These are phyloP conservation scores for Naganishia liquefaciens DNA, from an alignment of 1,284 basidiomycete species.

Conservation along the genomic window DNA sequence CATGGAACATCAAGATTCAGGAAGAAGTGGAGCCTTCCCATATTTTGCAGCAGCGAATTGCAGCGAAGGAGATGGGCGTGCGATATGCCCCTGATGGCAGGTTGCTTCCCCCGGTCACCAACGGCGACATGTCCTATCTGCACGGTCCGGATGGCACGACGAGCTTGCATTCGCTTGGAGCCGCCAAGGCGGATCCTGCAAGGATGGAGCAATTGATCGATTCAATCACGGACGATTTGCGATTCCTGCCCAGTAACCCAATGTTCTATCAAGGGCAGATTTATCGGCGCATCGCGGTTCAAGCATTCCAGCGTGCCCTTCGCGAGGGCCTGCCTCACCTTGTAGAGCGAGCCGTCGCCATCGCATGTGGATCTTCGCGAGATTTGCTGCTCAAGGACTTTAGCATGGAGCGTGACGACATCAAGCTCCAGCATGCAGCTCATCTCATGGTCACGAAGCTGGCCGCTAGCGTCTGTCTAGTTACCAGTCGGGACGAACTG, in stretches of 20 bases:
- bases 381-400: constrained; percentile 97
- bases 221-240: constrained; percentile 75
- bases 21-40: constrained; percentile 81
- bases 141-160: constrained; percentile 16
- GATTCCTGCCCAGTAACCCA: constrained; percentile 66
- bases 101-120: constrained; percentile 39
- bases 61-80: constrained; percentile 38
- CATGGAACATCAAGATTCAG: constrained; percentile 76
- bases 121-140: constrained; percentile 27
- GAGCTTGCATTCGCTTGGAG: constrained; percentile 34
- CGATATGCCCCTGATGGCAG: constrained; percentile 35
- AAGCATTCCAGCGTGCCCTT: constrained; percentile 91
- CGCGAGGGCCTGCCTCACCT: constrained; percentile 98
- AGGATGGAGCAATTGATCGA: constrained; percentile 60
- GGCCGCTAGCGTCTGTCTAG: constrained; percentile 91
- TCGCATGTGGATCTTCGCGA: constrained; percentile 94
- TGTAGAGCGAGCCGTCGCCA: constrained; percentile 98
- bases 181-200: constrained; percentile 43
- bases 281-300: constrained; percentile 88
- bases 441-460: constrained; percentile 97
- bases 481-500: constrained; percentile 97
- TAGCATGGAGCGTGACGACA: constrained; percentile 88
- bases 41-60: constrained; percentile 66
- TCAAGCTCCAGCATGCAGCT: constrained; percentile 85
- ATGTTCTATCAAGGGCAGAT: constrained; percentile 72